Evolutionary conservation across 169 alveolate genomes (phyloP).

Genomic region (Plasmodium ovale): DNA sequence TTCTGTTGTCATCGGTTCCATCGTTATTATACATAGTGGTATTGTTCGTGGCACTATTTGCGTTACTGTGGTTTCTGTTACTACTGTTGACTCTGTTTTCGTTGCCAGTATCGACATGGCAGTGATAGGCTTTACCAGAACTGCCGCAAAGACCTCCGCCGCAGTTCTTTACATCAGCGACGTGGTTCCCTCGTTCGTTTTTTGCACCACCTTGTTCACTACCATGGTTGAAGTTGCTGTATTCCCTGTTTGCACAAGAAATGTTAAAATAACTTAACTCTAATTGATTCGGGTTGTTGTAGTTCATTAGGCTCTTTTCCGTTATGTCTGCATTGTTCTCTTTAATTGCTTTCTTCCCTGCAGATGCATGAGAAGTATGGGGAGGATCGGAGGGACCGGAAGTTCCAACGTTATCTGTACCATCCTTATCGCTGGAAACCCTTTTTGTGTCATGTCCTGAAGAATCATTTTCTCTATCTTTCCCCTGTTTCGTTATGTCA

Average conservation of each 20-base stretch:
- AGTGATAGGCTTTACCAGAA: constrained; percentile 3
- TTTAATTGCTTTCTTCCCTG: neutral
- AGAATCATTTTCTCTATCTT: neutral
- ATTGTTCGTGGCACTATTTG: constrained; percentile 22
- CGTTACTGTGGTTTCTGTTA: constrained; percentile 21
- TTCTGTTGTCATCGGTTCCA: neutral
- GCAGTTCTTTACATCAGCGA: neutral
- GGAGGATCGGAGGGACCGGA: too few relatives aligned
- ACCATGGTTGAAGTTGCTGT: neutral
- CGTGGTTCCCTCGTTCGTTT: neutral
- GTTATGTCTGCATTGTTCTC: neutral
- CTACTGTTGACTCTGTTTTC: neutral
- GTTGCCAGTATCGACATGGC: neutral
- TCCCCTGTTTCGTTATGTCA: neutral
- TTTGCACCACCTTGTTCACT: neutral
- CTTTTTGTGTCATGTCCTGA: constrained; percentile 2
- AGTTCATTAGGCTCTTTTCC: constrained; percentile 2
- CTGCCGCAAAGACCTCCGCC: neutral
- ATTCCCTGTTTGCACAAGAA: constrained; percentile 1
- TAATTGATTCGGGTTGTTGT: neutral
- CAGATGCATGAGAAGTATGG: neutral
- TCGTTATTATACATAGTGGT: constrained; percentile 17
- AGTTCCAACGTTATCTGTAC: constrained; percentile 3
- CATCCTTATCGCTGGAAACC: constrained; percentile 9
- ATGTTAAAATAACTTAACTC: constrained; percentile 12